A percentile compares a stretch with the other conserved stretches of the same genome.
phyloP scores from a whole-genome alignment of 2,329 filamentous ascomycete genomes.

The Nemania abortiva region DNA sequence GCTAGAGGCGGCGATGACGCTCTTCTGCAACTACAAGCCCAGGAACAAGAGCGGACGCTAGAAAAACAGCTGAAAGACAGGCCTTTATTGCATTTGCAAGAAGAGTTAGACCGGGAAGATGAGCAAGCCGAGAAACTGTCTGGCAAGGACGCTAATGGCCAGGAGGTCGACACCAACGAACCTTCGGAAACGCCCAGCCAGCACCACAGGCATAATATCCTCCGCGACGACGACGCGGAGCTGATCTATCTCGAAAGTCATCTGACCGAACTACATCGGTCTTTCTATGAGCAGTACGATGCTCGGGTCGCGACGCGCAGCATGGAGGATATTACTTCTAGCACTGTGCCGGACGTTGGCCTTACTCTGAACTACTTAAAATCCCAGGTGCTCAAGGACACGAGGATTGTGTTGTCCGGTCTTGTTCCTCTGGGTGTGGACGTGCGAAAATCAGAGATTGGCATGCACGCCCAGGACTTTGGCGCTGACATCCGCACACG shows the following conservation, averaged over 20 bases:
- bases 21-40: slow-evolving; percentile 78
- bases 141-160: slow-evolving; percentile 58
- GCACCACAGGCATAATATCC: slow-evolving; percentile 74
- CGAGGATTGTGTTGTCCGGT: slow-evolving; percentile 88
- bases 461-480: slow-evolving; percentile 86
- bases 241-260: slow-evolving; percentile 81
- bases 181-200: slow-evolving; percentile 54
- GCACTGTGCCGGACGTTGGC: slow-evolving; percentile 84
- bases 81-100: slow-evolving; percentile 91
- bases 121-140: slow-evolving; percentile 67
- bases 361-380: slow-evolving; percentile 87
- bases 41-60: slow-evolving; percentile 87
- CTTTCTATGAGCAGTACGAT: slow-evolving; percentile 89
- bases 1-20: slow-evolving; percentile 48
- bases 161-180: slow-evolving; percentile 48
- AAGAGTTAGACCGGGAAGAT: slow-evolving; percentile 88
- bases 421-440: slow-evolving; percentile 86
- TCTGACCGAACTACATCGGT: slow-evolving; percentile 78
- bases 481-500: slow-evolving; percentile 74
- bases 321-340: slow-evolving; percentile 57
- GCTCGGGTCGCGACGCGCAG: slow-evolving; percentile 62
- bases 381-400: slow-evolving; percentile 76
- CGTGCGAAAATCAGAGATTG: slow-evolving; percentile 85
- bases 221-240: slow-evolving; percentile 90
- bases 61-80: slow-evolving; percentile 90